phyloP scores from a whole-genome alignment of 169 alveolate genomes.

The Plasmodium fragile region DNA sequence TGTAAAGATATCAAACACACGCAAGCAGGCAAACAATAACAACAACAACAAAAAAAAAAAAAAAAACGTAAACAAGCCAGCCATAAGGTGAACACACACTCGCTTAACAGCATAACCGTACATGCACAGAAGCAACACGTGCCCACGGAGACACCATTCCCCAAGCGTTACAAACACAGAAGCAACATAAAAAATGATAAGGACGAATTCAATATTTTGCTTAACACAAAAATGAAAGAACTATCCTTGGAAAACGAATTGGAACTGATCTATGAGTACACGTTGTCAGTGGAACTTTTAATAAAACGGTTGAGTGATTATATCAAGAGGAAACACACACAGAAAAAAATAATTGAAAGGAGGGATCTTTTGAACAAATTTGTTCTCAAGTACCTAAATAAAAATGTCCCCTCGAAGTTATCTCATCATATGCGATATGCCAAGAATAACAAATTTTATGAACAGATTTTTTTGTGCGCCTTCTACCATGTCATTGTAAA shows the following conservation, averaged over 20 bases:
- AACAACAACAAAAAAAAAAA: no score
- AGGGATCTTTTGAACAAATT: conserved; percentile 20
- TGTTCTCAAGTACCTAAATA: conserved; percentile 42
- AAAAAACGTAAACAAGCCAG: neutral
- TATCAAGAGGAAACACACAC: conserved; percentile 34
- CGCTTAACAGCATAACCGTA: neutral
- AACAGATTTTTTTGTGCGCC: conserved; percentile 40
- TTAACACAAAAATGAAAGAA: conserved; percentile 58
- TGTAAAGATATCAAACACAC: neutral
- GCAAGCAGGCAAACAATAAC: neutral
- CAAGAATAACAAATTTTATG: conserved; percentile 29
- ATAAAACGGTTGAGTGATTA: conserved; percentile 24
- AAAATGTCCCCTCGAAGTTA: conserved; percentile 16
- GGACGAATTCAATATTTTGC: neutral
- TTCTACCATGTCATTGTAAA: conserved; percentile 46
- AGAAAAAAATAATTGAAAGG: conserved; percentile 22
- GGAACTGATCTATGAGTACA: conserved; percentile 47
- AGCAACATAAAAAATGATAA: neutral
- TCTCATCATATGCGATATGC: conserved; percentile 46
- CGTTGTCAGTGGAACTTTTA: conserved; percentile 25
- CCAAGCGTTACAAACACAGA: neutral
- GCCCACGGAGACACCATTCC: neutral
- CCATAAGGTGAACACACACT: neutral
- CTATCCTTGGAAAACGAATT: conserved; percentile 35
- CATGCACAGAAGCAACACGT: neutral